Evolutionary conservation across 163 green algal genomes (phyloP), one percentile per base, ranked within the genome.

Genomic region (Scenedesmus sp.): DNA sequence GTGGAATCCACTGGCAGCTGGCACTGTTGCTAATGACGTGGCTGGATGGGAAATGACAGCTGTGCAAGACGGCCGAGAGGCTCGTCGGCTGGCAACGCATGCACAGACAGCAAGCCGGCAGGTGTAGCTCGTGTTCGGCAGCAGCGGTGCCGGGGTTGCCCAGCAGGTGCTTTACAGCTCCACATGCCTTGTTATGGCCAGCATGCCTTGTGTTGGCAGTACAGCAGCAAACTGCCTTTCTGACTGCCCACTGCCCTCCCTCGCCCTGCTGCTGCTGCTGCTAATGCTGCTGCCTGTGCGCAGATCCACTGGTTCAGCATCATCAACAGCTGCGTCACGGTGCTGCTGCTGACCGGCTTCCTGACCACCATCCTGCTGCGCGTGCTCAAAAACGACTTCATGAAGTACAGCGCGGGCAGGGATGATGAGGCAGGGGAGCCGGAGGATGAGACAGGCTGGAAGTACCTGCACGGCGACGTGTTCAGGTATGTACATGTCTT

Each of bases 301-400:
- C 97, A 99, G 97, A 99, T 99, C 94, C 98, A 99, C 97, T 99
- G 98, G 98, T 99, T 99, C 94, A 98, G 95, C 91, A 99, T 99
- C 94, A 97, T 99, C 94, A 99, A 99, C 96, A 98, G 94, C 56
- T 99, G 97, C 95, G 98, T 99, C 18, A 99, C 98, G 18, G 98
- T 99, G 92, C 96, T 99, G 94, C 96, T 99, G 92, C 97, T 99
- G 74, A 99, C 98, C 4, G 98, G 97, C 83, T 99, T 99, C 95
- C 95, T 99, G 91, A 98, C 98, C 55, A 99, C 98, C 88, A 99
- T 99, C 93, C 96, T 99, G 54, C 99, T 99, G 97, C 97, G 98
- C 18, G 97, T 99, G 88, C 96, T 99, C 57, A 99, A 99, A 92
- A 97, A 98, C 85, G 99, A 99, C 93, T 98, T 99, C 87, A 88